Conservation (phyloP, 1,139 yeast species). For the Suhomyces guaymorum region DNA sequence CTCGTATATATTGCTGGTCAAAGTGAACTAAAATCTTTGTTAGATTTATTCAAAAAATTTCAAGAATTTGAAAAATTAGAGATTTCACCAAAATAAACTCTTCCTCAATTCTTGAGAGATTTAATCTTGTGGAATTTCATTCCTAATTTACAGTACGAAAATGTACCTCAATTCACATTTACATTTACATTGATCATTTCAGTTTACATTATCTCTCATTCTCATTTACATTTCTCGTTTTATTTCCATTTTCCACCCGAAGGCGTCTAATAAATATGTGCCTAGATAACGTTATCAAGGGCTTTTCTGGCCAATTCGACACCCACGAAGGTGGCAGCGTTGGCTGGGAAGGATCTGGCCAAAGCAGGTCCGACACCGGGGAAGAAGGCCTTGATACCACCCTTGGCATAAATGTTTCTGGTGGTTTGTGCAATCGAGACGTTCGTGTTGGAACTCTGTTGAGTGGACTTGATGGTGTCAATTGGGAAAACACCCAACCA, state of each 20-base stretch:
- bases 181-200: too few species aligned
- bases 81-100: too few species aligned
- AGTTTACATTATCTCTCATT: too few species aligned
- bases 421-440: conserved; percentile 70
- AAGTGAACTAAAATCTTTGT: too few species aligned
- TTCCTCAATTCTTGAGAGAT: too few species aligned
- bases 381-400: conserved; percentile 91
- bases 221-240: background rate
- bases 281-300: conserved; percentile 44
- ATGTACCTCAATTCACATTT: too few species aligned
- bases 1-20: too few species aligned
- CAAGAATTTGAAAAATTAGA: too few species aligned
- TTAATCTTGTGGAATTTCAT: too few species aligned
- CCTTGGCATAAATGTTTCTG: conserved; percentile 58
- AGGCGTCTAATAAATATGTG: conserved; percentile 6
- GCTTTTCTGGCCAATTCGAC: conserved; percentile 84
- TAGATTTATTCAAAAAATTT: too few species aligned
- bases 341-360: conserved; percentile 94
- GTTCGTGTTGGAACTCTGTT: conserved; percentile 64
- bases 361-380: conserved; percentile 97
- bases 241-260: background rate
- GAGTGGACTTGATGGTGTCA: conserved; percentile 89
- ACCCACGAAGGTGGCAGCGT: conserved; percentile 96
- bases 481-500: conserved; percentile 96
- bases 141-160: too few species aligned